These are phyloP conservation scores for Spongospora subterranea DNA, from an alignment of 208 protist genomes.

Conservation along the genomic window DNA sequence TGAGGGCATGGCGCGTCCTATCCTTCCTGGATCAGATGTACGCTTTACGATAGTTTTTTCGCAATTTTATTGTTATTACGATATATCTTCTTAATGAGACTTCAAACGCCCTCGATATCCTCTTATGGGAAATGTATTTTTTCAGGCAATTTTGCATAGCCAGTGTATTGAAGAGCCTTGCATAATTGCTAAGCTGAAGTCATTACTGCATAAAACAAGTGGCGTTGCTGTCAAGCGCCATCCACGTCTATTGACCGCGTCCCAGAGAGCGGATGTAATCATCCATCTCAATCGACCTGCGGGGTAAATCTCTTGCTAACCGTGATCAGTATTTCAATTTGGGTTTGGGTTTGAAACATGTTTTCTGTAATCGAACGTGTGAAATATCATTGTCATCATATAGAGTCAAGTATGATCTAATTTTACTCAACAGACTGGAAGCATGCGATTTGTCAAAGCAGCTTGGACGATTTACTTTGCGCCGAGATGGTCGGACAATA, in stretches of 20 bases:
- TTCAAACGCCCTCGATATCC: background rate
- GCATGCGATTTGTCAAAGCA: background rate
- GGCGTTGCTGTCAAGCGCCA: background rate
- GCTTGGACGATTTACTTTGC: constrained; percentile 1
- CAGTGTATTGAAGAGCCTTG: constrained; percentile 40
- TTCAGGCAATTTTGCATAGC: background rate
- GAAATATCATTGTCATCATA: too few species aligned
- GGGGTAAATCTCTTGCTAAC: background rate
- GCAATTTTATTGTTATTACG: background rate
- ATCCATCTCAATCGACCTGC: background rate
- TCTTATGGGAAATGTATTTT: background rate
- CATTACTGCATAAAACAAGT: background rate
- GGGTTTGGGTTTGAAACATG: too few species aligned
- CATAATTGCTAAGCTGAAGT: background rate
- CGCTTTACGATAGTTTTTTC: constrained; percentile 31
- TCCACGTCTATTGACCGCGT: constrained; percentile 33
- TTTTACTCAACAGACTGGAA: constrained; percentile 19
- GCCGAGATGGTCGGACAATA: background rate
- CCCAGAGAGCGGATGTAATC: background rate
- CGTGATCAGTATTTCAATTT: background rate
- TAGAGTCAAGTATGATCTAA: too few species aligned
- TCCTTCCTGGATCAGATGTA: constrained; percentile 5
- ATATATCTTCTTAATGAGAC: too few species aligned
- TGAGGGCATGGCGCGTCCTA: constrained; percentile 5
- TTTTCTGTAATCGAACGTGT: too few species aligned